Conservation (phyloP, 495 filamentous ascomycete genomes). For the Talaromyces proteolyticus region DNA sequence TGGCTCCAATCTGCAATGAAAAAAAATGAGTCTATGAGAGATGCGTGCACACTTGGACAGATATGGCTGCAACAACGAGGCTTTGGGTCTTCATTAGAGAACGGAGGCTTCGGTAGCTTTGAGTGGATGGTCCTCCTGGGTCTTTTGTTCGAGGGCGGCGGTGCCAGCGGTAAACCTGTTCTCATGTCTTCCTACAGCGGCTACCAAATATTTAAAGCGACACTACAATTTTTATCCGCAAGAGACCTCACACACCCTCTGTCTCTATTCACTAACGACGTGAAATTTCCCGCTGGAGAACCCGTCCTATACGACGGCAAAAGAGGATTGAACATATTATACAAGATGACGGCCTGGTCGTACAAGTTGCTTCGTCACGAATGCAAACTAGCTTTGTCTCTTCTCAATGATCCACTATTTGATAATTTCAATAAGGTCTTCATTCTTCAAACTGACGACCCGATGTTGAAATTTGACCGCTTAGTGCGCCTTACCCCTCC, state of each 20-base stretch:
- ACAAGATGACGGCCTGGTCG: slow-evolving; percentile 87
- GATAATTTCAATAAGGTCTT: slow-evolving; percentile 83
- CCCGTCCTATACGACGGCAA: slow-evolving; percentile 59
- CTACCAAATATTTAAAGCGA: slow-evolving; percentile 92
- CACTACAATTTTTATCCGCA: slow-evolving; percentile 72
- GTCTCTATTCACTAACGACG: slow-evolving; percentile 37
- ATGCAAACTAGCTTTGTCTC: slow-evolving; percentile 60
- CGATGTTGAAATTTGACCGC: slow-evolving; percentile 70
- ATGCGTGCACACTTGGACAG: slow-evolving; percentile 79
- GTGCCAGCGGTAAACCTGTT: slow-evolving; percentile 58
- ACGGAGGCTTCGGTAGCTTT: slow-evolving; percentile 90
- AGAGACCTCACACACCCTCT: slow-evolving; percentile 65
- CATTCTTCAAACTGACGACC: slow-evolving; percentile 62
- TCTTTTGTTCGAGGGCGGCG: slow-evolving; percentile 73
- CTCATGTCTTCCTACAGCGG: slow-evolving; percentile 77
- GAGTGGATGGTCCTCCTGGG: slow-evolving; percentile 79
- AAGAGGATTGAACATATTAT: slow-evolving; percentile 74
- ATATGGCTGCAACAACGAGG: slow-evolving; percentile 89
- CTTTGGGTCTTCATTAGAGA: slow-evolving; percentile 54
- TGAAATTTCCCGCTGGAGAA: slow-evolving; percentile 21
- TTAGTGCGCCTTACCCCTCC: slow-evolving; percentile 25
- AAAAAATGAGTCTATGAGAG: slow-evolving; percentile 64
- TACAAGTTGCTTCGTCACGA: slow-evolving; percentile 67
- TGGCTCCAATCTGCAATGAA: slow-evolving; percentile 58
- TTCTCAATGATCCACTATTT: slow-evolving; percentile 64